Percentiles rank a stretch among this genome's conserved stretches.
phyloP scores from a whole-genome alignment of 2,329 filamentous ascomycete genomes.

The Phialophora expanda region DNA sequence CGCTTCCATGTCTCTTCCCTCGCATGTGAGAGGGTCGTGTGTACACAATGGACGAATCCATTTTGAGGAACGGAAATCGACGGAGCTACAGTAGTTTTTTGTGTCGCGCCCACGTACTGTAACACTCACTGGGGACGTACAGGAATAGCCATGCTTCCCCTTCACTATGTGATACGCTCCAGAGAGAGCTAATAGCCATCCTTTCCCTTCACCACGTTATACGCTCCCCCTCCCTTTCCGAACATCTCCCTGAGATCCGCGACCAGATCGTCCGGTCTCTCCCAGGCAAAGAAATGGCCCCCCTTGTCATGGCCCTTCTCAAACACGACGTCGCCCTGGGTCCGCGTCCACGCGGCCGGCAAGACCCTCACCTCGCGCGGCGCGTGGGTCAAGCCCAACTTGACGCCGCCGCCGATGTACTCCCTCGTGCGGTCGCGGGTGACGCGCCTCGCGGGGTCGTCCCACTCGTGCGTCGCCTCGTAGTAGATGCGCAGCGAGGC shows the following conservation, averaged over 20 bases:
- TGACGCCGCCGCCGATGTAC: constrained; percentile 51
- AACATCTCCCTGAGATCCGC: constrained; percentile 57
- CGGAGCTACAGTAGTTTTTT: too few species aligned
- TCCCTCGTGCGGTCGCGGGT: constrained; percentile 20
- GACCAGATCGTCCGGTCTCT: constrained; percentile 54
- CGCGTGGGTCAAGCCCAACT: constrained; percentile 59
- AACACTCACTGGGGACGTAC: too few species aligned
- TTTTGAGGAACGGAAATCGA: too few species aligned
- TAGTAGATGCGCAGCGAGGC: constrained; percentile 75
- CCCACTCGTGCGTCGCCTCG: constrained; percentile 58
- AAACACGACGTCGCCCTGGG: constrained; percentile 58
- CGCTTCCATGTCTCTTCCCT: background rate
- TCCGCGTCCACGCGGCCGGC: constrained; percentile 57
- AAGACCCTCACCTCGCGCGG: constrained; percentile 57
- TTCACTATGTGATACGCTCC: background rate
- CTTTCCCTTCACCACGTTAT: constrained; percentile 43
- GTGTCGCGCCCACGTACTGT: too few species aligned
- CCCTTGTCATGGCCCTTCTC: constrained; percentile 51
- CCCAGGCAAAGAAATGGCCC: constrained; percentile 61
- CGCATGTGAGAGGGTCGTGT: background rate
- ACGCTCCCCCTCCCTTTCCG: constrained; percentile 49
- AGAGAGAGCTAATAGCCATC: constrained; percentile 46
- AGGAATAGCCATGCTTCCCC: too few species aligned
- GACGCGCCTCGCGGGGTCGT: constrained; percentile 37
- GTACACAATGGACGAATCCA: too few species aligned